Evolutionary conservation across 2,329 filamentous ascomycete genomes (phyloP), one percentile per base, ranked within the genome.

Genomic region (Aureobasidium vineae): DNA sequence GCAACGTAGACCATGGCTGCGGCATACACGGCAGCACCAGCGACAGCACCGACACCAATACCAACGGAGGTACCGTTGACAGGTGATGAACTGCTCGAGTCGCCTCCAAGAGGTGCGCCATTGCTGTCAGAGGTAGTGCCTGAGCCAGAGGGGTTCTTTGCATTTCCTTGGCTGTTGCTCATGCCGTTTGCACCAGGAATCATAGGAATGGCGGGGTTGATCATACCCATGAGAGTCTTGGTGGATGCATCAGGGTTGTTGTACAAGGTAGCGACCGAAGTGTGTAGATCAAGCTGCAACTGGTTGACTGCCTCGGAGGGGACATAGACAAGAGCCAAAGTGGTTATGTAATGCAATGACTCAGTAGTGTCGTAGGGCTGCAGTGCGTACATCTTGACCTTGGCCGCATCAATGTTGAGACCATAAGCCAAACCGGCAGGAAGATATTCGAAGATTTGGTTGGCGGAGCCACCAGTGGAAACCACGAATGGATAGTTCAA

Each of bases 1-100:
- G 93, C 93, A 71, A 97, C 87, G 73, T 95, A 88, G 81, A 97
- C 94, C 93, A 97, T 97, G 76, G 91, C 92, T 15, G 90, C 91
- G 74, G 92, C 93, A 72, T 97, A 97, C n/a, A 92, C 88, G 60
- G 88, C 90, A 49, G 91, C 91, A 73, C 92, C 88, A 50, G 86
- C 85, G 38, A 93, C 86, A 31, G 91, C 89, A 72, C 91, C 91
- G 26, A 91, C 83, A 66, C 89, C 91, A 73, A 97, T 90, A 73
- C 79, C 85, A 70, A 81, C 86, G 73, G 81, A 88, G 77, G 87
- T 88, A 49, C 85, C 87, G 69, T 85, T 85, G 53, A 88, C 81
- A 6, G 84, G 84, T 70, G 85, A 82, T 66, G 82, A 81, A 41
- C 81, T 80, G 72, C 77, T 78, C 54, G 80, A 80, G 66, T 84